These are phyloP conservation scores for Onygena corvina DNA, from an alignment of 2,329 filamentous ascomycete species.

Conservation along the genomic window DNA sequence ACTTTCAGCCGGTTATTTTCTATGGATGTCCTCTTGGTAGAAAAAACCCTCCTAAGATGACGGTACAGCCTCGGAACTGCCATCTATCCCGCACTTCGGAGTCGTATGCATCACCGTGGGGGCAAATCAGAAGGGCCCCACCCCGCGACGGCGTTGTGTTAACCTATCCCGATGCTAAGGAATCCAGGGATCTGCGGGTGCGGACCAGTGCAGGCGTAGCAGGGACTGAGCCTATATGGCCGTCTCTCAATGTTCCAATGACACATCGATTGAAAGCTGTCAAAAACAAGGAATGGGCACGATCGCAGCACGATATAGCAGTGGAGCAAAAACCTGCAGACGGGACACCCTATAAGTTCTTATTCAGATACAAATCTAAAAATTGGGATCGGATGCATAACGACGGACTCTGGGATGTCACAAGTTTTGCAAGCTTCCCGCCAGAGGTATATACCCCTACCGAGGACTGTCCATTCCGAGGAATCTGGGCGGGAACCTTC, in stretches of 20 bases:
- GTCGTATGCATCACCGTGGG: too few species aligned
- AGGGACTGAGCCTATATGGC: too few species aligned
- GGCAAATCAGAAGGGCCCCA: too few species aligned
- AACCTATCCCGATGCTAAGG: too few species aligned
- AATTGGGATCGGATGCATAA: not conserved
- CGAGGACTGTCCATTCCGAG: conserved; percentile 65
- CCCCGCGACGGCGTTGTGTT: too few species aligned
- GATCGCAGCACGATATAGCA: not conserved
- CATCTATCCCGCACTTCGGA: too few species aligned
- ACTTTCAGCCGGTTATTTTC: too few species aligned
- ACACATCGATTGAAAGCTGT: not conserved
- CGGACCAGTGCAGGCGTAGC: too few species aligned
- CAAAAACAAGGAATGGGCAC: not conserved
- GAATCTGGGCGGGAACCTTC: conserved; percentile 89
- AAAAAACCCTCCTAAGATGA: too few species aligned
- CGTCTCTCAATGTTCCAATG: not conserved
- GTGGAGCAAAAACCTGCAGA: not conserved
- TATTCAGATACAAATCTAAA: not conserved
- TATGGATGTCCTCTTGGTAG: too few species aligned
- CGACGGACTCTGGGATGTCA: conserved; percentile 33
- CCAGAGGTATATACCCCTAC: conserved; percentile 69
- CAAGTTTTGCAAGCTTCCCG: conserved; percentile 47
- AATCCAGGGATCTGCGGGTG: too few species aligned
- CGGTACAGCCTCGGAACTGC: too few species aligned
- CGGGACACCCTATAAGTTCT: not conserved